phyloP scores from a whole-genome alignment of 1,139 yeast species.

The Debaryomyces fabryi region DNA sequence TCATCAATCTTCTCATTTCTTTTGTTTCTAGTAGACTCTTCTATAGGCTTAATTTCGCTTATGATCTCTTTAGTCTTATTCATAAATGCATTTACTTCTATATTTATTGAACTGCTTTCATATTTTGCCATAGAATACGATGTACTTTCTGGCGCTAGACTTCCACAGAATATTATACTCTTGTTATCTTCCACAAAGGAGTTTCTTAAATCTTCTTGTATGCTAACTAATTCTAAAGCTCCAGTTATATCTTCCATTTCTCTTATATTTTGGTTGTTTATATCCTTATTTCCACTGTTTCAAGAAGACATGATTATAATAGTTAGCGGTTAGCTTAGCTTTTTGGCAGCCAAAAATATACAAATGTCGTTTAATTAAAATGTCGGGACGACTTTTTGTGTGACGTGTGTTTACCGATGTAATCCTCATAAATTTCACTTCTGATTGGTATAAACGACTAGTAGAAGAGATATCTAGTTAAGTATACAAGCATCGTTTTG shows the following conservation, averaged over 20 bases:
- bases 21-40: background rate
- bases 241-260: conserved; percentile 2
- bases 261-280: background rate
- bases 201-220: background rate
- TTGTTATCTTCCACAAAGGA: background rate
- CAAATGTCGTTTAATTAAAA: background rate
- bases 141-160: background rate
- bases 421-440: conserved; percentile 6
- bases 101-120: background rate
- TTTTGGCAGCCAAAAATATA: conserved; percentile 12
- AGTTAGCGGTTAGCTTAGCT: background rate
- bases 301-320: background rate
- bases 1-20: background rate
- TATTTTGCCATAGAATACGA: background rate
- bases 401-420: background rate
- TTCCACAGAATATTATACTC: background rate
- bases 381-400: background rate
- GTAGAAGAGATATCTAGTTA: background rate
- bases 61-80: background rate
- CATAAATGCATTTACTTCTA: background rate
- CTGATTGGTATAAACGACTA: conserved; percentile 6
- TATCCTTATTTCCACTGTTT: background rate
- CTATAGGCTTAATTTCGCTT: background rate
- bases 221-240: conserved; percentile 3
- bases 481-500: background rate